Evolutionary conservation across 2,329 filamentous ascomycete genomes (phyloP), one percentile per base, ranked within the genome.

Genomic region (Hyphodiscus sp.): DNA sequence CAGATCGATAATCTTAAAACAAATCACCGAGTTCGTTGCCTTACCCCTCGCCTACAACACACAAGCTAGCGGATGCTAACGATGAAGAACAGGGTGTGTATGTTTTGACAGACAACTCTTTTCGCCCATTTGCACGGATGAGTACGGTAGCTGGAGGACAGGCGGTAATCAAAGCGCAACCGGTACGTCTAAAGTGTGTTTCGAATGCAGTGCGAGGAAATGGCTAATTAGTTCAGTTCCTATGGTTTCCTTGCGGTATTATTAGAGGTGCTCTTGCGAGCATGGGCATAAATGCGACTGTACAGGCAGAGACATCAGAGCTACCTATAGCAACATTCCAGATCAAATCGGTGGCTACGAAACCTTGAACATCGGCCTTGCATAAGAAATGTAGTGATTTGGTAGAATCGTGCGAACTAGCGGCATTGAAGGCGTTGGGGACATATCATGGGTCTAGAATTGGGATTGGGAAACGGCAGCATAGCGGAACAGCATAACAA

Each of bases 1-100:
- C 95, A 97, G 70, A 89, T 99, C 67, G 94, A 99, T 72, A 99
- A 99, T 69, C 78, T 99, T 46, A 99, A 99, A 74, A 99, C 94
- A 9, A 99, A 99, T 68, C 94, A 99, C 69, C 78, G 94, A 64
- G 87, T 90, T 74, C 18, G 77, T 63, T 23, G 4, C 52, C 45
- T 19, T 20, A 44, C 19, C 30, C 13, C 20, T 20, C n/a, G 33
- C 45, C 7, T 13, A 15, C n/a, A 47, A 8, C 29, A n/a, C 11
- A 19, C 4, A 23, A 48, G 10, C 10, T 43, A n/a, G n/a, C n/a
- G n/a, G n/a, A 38, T 47, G n/a, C 20, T 55, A 46, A 58, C 45
- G 11, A 61, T 20, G 61, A 23, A 20, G 20, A 48, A 52, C 55
- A 89, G 85, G 94, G 94, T 49, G 91, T 97, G 62, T 99, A 96